These are phyloP conservation scores for Podospora comata DNA, from an alignment of 495 filamentous ascomycete genomes.

Conservation along the genomic window DNA sequence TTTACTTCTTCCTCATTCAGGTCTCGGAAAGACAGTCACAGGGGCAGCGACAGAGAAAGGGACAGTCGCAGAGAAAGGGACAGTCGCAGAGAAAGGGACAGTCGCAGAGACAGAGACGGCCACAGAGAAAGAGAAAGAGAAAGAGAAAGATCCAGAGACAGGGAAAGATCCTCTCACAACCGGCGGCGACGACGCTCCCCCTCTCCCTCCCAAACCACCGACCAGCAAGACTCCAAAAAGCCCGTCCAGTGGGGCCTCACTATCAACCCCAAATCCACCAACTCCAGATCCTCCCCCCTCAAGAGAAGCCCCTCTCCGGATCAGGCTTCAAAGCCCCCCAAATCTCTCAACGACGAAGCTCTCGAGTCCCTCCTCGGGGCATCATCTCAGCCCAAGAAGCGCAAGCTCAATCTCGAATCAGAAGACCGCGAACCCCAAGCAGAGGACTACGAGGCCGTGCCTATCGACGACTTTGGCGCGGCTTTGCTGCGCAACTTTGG, in stretches of 20 bases:
- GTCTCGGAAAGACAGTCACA: not conserved
- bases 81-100: not conserved
- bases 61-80: not conserved
- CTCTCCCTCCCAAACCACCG: not conserved
- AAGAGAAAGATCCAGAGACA: not conserved
- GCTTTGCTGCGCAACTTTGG: conserved; percentile 87
- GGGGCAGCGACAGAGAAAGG: not conserved
- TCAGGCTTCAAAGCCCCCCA: conserved; percentile 15
- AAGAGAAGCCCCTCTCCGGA: not conserved
- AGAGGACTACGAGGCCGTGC: conserved; percentile 81
- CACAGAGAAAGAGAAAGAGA: not conserved
- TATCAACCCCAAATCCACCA: conserved; percentile 35
- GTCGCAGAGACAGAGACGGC: conserved; percentile 1
- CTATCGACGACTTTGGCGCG: conserved; percentile 91
- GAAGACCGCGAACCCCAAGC: conserved; percentile 67
- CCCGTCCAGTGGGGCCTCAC: conserved; percentile 45
- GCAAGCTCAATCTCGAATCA: conserved; percentile 50
- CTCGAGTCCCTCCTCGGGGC: conserved; percentile 69
- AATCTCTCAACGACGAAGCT: conserved; percentile 72
- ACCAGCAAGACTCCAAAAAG: conserved; percentile 39
- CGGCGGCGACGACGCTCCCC: not conserved
- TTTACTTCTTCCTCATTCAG: not conserved
- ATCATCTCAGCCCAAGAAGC: conserved; percentile 33
- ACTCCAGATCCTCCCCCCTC: not conserved
- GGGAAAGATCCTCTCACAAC: not conserved